These are phyloP conservation scores for Phytophthora quininea DNA, from an alignment of 352 stramenopile genomes.

Conservation along the genomic window DNA sequence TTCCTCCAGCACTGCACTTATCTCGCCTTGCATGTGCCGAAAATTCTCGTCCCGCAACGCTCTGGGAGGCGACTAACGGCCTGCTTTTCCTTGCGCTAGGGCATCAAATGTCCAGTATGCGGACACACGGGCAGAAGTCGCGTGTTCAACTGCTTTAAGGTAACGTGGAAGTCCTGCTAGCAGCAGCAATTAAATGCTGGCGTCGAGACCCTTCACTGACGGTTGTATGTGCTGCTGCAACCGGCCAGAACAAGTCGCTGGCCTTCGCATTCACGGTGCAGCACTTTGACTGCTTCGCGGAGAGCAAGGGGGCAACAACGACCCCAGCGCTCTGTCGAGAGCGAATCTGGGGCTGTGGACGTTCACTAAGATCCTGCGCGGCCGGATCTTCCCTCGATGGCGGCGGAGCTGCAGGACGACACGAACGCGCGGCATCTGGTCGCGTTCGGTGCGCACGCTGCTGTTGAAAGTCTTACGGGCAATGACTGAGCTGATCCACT, in stretches of 20 bases:
- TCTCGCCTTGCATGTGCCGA: neutral
- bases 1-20: neutral
- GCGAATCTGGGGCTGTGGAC: conserved; percentile 48
- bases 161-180: conserved; percentile 13
- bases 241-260: conserved; percentile 37
- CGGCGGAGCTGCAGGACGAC: conserved; percentile 43
- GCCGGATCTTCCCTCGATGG: conserved; percentile 46
- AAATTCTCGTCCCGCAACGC: too few species aligned
- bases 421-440: conserved; percentile 56
- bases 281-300: conserved; percentile 55
- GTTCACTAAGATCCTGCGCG: conserved; percentile 59
- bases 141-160: conserved; percentile 62
- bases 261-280: conserved; percentile 58
- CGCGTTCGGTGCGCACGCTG: conserved; percentile 55
- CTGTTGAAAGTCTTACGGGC: neutral
- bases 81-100: conserved; percentile 30
- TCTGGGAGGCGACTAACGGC: conserved; percentile 1
- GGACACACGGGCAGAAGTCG: conserved; percentile 74
- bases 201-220: too few species aligned
- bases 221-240: too few species aligned
- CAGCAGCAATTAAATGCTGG: too few species aligned
- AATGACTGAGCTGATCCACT: conserved; percentile 15
- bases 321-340: conserved; percentile 16
- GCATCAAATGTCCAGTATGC: conserved; percentile 63
- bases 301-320: conserved; percentile 34